Evolutionary conservation across 495 filamentous ascomycete genomes (phyloP).

Genomic region (Penicillium atrosanguineum): DNA sequence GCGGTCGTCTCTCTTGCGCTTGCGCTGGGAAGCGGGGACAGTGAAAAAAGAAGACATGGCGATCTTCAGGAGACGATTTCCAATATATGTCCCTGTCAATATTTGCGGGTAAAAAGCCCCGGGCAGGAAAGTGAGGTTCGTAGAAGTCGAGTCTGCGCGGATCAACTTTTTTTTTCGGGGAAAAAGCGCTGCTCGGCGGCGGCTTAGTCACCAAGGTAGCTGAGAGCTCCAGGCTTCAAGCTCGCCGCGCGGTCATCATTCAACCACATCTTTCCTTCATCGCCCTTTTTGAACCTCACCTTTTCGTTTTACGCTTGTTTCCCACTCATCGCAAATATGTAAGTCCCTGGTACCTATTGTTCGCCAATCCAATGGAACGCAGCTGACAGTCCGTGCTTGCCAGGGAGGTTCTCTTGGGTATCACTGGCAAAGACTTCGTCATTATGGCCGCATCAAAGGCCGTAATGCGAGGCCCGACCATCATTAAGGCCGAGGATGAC

Average conservation of each 20-base stretch:
- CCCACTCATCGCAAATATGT: constrained; percentile 32
- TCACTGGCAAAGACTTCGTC: constrained; percentile 98
- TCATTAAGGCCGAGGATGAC: constrained; percentile 95
- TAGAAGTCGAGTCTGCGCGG: constrained; percentile 14
- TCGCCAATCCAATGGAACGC: not conserved
- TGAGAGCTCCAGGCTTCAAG: constrained; percentile 44
- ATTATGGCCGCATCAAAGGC: constrained; percentile 97
- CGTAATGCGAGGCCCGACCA: constrained; percentile 92
- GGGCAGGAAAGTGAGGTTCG: constrained; percentile 3
- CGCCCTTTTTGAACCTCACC: constrained; percentile 14
- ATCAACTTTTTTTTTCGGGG: constrained; percentile 46
- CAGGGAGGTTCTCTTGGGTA: constrained; percentile 97
- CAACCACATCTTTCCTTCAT: constrained; percentile 14
- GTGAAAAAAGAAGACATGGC: constrained; percentile 87
- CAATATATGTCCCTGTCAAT: constrained; percentile 7
- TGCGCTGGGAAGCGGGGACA: constrained; percentile 69
- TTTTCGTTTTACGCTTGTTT: constrained; percentile 8
- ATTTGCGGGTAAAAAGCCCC: constrained; percentile 9
- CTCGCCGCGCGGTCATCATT: constrained; percentile 41
- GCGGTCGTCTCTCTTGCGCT: constrained; percentile 67
- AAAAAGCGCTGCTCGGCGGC: constrained; percentile 30
- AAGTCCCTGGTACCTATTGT: constrained; percentile 5
- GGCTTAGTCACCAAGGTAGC: constrained; percentile 41
- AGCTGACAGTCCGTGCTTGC: constrained; percentile 20
- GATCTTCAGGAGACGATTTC: constrained; percentile 3